Evolutionary conservation across 1,284 basidiomycete genomes (phyloP), one percentile per base, ranked within the genome.

Genomic region (Rhodotorula sp.): DNA sequence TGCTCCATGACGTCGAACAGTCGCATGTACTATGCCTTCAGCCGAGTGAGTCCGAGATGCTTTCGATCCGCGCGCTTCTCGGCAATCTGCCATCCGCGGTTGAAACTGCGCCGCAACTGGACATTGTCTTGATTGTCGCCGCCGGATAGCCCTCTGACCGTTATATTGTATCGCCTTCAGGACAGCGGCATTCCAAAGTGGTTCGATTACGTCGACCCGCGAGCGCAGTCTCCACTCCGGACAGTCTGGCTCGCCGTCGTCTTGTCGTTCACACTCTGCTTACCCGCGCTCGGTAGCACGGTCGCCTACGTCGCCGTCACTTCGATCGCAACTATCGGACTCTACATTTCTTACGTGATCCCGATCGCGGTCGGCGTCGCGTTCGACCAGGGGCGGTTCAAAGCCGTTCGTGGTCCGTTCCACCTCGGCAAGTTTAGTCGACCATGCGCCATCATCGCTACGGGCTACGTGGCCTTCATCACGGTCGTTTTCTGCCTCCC

Each of bases 241-340:
- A 88, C 89, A 47, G 89, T 90, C 5, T 90, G 89, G 89, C 85
- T 91, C 58, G 89, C 89, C 1, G 89, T 88, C 75, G 86, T 87
- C 4, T 83, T 91, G n/a, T 88, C 88, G 78, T 90, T 91, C 80
- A 84, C 87, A 70, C 85, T 91, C 12, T 88, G 85, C 1, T 81
- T 91, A 2, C 89, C 90, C 0, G 88, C 87, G 79, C 82, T 91
- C 5, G 89, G 89, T 1, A 88, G 86, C 71, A 79, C 83, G 0
- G 89, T 91, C 12, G 89, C 89, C 0, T 90, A 90, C 78, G 81
- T 88, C 0, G 89, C 89, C 6, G 89, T 89, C 0, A 90, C 89
- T 0, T 87, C 85, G 45, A 90, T 91, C 69, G 88, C 89, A 1
- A 91, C 76, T 0, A 89, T 90, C 89, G 60, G 50, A 34, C 43